Conservation (phyloP, 2,329 filamentous ascomycete genomes). For the Pseudogymnoascus sp. region DNA sequence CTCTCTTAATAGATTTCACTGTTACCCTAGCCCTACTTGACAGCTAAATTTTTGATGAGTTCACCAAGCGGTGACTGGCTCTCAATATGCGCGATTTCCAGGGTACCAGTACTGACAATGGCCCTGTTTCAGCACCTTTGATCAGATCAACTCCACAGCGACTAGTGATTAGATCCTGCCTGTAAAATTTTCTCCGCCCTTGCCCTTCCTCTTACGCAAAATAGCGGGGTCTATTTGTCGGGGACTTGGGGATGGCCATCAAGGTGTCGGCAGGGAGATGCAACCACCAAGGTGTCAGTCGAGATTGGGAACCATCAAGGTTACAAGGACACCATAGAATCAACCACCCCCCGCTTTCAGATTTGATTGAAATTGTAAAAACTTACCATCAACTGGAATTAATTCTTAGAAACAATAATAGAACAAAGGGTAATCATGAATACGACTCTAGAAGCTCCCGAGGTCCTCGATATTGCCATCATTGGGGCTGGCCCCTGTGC, state of each 20-base stretch:
- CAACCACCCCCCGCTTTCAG: not conserved
- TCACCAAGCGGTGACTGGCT: too few species aligned
- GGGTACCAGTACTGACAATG: too few species aligned
- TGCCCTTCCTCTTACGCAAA: not conserved
- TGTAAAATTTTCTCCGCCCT: too few species aligned
- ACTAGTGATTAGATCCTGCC: too few species aligned
- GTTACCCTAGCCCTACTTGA: too few species aligned
- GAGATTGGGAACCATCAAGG: not conserved
- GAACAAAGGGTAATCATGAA: not conserved
- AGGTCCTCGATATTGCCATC: constrained; percentile 48
- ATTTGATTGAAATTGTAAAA: not conserved
- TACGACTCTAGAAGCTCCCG: not conserved
- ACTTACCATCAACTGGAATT: constrained; percentile 28
- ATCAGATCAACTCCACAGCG: too few species aligned
- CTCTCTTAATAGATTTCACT: too few species aligned
- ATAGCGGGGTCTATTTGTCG: not conserved
- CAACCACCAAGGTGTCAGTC: not conserved
- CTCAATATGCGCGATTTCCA: too few species aligned
- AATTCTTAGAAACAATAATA: constrained; percentile 21
- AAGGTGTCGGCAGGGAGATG: not conserved
- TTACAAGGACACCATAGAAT: not conserved
- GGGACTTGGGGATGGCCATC: not conserved
- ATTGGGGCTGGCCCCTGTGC: constrained; percentile 68
- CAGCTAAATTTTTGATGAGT: too few species aligned
- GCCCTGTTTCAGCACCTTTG: too few species aligned